Evolutionary conservation across 2,329 filamentous ascomycete genomes (phyloP), one percentile per base, ranked within the genome.

Genomic region (Colletotrichum lentis): DNA sequence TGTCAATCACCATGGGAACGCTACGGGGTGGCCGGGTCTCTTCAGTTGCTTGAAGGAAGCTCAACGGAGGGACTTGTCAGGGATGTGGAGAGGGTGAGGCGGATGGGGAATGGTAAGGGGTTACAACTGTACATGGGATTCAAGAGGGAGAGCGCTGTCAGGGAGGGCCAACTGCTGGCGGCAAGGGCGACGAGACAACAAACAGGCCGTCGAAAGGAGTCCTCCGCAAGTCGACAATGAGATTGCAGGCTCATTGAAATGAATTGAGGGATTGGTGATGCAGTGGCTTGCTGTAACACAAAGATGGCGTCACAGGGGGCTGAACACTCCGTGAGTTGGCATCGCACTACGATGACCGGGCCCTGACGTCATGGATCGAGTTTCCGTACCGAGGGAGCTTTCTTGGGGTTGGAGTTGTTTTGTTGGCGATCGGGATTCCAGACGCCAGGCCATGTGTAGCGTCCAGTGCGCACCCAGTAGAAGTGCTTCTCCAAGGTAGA

Each of bases 361-460:
- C 18, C 39, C 56, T 70, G 59, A 70, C 64, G 68, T 70, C 68
- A 70, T 70, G 64, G 55, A 70, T 64, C 53, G 64, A n/a, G n/a
- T n/a, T n/a, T n/a, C n/a, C 46, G 49, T 24, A 27, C 18, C 11
- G 55, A 53, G 22, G 43, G 39, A 31, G 27, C 27, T n/a, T 56
- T 44, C 50, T 18, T 31, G 31, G 49, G 43, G 4, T 27, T 49
- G 31, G 22, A 43, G 41, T 59, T 43, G 54, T 44, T 59, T n/a
- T 49, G 57, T 18, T 39, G 49, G 37, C 49, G 62, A 68, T 68
- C 62, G 37, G 55, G 62, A 59, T 60, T 60, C 31, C 6, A 11
- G 49, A 46, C 39, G 20, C 39, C 27, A 57, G 24, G n/a, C 37
- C 43, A 39, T 41, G 31, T 63, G 24, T 39, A 59, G 31, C 14